Conservation (phyloP, 371 early-diverging fungal genomes). For the Massospora cicadina region DNA sequence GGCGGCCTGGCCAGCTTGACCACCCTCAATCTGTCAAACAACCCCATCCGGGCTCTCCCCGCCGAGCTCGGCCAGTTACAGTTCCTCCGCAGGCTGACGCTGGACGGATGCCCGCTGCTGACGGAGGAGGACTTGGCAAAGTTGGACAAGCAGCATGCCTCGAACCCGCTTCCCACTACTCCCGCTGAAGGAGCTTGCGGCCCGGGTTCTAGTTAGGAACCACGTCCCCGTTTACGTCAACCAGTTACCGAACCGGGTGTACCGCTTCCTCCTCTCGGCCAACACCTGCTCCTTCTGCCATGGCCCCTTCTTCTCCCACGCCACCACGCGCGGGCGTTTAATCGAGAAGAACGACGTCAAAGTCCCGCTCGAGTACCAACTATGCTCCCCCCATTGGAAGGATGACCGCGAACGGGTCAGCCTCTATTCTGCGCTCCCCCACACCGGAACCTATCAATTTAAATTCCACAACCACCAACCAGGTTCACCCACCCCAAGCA, state of each 20-base stretch:
- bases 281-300: conserved; percentile 65
- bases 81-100: conserved; percentile 33
- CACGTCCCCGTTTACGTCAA: background rate
- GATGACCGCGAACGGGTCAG: conserved; percentile 42
- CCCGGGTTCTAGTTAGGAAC: background rate
- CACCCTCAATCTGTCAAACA: conserved; percentile 44
- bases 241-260: conserved; percentile 22
- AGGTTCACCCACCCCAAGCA: background rate
- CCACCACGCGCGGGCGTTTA: conserved; percentile 33
- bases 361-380: conserved; percentile 47
- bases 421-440: conserved; percentile 30
- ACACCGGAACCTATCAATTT: conserved; percentile 10
- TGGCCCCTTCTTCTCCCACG: conserved; percentile 70
- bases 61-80: conserved; percentile 50
- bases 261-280: conserved; percentile 38
- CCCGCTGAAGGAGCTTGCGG: background rate
- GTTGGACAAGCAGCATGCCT: background rate
- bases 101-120: conserved; percentile 35
- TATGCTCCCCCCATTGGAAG: conserved; percentile 65
- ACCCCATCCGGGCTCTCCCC: conserved; percentile 44
- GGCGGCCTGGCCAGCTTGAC: conserved; percentile 31
- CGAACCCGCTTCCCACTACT: background rate
- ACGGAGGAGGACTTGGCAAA: conserved; percentile 9
- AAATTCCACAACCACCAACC: background rate
- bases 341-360: conserved; percentile 36